Evolutionary conservation across 78 protist species (phyloP).

Genomic region (Polysphondylium violaceum): DNA sequence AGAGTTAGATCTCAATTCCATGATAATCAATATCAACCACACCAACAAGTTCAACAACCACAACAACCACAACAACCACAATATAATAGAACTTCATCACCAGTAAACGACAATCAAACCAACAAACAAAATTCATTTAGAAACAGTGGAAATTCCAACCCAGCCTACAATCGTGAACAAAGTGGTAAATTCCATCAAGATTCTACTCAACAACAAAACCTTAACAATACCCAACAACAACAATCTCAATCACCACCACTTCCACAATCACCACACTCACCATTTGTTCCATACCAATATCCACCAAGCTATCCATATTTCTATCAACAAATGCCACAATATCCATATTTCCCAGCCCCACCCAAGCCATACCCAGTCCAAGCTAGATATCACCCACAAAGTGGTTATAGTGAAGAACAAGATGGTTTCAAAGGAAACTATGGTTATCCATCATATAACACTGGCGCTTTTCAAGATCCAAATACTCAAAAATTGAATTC

Average conservation of each 20-base stretch:
- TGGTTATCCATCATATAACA: neutral
- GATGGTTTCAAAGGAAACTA: slow-evolving; percentile 23
- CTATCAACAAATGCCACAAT: slow-evolving; percentile 18
- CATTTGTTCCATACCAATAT: slow-evolving; percentile 37
- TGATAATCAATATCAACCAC: neutral
- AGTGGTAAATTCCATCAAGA: slow-evolving; percentile 29
- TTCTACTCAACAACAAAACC: neutral
- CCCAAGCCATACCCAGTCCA: neutral
- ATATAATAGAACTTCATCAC: slow-evolving; percentile 56
- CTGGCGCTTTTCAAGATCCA: neutral
- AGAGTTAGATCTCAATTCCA: slow-evolving; percentile 19
- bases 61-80: slow-evolving; percentile 18
- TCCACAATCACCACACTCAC: slow-evolving; percentile 18
- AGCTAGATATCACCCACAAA: neutral
- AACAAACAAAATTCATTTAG: slow-evolving; percentile 23
- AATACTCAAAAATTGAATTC: slow-evolving; percentile 13
- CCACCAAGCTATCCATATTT: slow-evolving; percentile 39
- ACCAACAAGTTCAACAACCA: slow-evolving; percentile 4
- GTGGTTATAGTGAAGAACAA: slow-evolving; percentile 34
- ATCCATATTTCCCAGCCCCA: slow-evolving; percentile 14
- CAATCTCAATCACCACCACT: slow-evolving; percentile 56
- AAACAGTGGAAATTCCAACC: slow-evolving; percentile 51
- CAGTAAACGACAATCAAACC: slow-evolving; percentile 42
- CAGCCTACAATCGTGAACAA: slow-evolving; percentile 29
- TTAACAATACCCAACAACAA: neutral